Evolutionary conservation across 2,329 filamentous ascomycete genomes (phyloP).

Genomic region (Trichoderma oligosporum): DNA sequence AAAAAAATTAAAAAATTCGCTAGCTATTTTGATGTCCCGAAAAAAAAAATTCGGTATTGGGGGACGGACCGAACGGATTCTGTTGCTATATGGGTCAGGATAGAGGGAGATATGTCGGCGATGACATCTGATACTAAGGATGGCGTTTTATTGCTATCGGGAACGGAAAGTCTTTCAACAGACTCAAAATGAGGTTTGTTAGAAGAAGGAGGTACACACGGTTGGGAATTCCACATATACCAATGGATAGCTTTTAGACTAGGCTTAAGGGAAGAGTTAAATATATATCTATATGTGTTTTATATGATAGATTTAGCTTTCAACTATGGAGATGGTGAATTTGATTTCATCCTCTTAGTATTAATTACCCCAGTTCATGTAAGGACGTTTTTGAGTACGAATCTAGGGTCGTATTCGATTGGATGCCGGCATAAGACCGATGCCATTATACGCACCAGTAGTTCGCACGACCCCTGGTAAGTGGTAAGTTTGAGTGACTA

Average conservation of each 20-base stretch:
- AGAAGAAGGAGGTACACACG: background rate
- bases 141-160: constrained; percentile 13
- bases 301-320: background rate
- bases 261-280: background rate
- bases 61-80: background rate
- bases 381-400: too few relatives aligned
- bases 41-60: background rate
- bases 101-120: background rate
- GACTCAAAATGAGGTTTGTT: constrained; percentile 17
- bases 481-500: background rate
- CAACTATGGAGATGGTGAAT: background rate
- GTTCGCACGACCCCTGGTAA: background rate
- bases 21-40: background rate
- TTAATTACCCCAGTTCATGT: too few relatives aligned
- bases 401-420: constrained; percentile 5
- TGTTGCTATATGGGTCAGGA: background rate
- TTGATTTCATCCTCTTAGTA: too few relatives aligned
- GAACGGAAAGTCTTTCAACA: constrained; percentile 24
- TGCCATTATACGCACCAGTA: background rate
- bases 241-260: background rate
- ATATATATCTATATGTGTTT: background rate
- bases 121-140: background rate
- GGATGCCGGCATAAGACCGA: constrained; percentile 17
- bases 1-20: background rate
- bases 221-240: constrained; percentile 20